Percentiles rank a stretch among this genome's conserved stretches.
Evolutionary conservation across 257 asterid species (phyloP).

Genomic region (Paulownia fortunei): DNA sequence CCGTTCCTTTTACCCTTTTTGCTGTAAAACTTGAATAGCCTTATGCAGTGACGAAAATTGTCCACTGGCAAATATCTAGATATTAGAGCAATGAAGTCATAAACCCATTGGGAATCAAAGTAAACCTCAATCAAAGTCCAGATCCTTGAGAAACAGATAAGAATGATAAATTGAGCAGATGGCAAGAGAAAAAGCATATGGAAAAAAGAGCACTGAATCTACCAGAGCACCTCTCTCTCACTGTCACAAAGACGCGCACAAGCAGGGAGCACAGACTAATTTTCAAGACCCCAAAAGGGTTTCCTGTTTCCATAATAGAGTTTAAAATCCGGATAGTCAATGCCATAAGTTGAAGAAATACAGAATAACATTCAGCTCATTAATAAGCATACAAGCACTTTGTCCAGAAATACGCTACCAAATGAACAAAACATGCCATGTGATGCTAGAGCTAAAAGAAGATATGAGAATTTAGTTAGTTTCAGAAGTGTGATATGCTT

Average conservation of each 20-base stretch:
- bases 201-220: neutral
- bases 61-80: no score
- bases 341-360: neutral
- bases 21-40: no score
- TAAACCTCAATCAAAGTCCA: no score
- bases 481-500: conserved; percentile 37
- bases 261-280: no score
- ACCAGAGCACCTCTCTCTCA: neutral
- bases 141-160: no score
- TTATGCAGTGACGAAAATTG: no score
- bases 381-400: neutral
- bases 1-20: no score
- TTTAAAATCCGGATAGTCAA: neutral
- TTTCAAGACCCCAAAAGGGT: neutral
- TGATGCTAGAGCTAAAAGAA: conserved; percentile 30
- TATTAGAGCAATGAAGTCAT: no score
- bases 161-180: no score
- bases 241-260: no score
- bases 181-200: no score
- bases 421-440: conserved; percentile 39
- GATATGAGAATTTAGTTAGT: conserved; percentile 1
- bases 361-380: neutral
- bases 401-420: conserved; percentile 1
- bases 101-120: no score
- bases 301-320: neutral